These are phyloP conservation scores for Furcasterigmium sp. DNA, from an alignment of 2,329 filamentous ascomycete species.

Conservation along the genomic window DNA sequence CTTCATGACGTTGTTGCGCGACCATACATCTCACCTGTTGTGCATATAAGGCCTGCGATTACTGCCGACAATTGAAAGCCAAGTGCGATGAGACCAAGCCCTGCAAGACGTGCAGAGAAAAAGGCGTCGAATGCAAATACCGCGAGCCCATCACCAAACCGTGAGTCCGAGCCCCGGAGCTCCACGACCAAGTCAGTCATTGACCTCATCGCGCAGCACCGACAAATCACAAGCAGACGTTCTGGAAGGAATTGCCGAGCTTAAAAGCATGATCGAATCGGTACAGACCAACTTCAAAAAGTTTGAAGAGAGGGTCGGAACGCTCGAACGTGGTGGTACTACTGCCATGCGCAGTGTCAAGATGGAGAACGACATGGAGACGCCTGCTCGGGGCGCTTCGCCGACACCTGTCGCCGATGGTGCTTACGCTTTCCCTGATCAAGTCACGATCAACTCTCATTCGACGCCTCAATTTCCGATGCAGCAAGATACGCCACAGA, in stretches of 20 bases:
- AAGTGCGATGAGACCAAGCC: slow-evolving; percentile 87
- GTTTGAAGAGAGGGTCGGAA: slow-evolving; percentile 7
- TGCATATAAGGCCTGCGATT: slow-evolving; percentile 73
- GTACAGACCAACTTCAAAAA: slow-evolving; percentile 7
- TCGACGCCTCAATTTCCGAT: not conserved
- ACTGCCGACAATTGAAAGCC: slow-evolving; percentile 79
- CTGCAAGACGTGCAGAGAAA: slow-evolving; percentile 84
- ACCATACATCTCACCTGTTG: slow-evolving; percentile 7
- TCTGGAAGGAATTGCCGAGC: slow-evolving; percentile 42
- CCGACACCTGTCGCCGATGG: not conserved
- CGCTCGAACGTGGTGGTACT: not conserved
- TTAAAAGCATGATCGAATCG: slow-evolving; percentile 12
- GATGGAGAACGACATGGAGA: slow-evolving; percentile 6
- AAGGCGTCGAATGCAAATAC: slow-evolving; percentile 78
- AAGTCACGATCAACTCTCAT: not conserved
- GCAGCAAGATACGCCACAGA: slow-evolving; percentile 2
- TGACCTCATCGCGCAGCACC: slow-evolving; percentile 30
- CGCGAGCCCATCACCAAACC: slow-evolving; percentile 88
- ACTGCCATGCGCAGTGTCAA: slow-evolving; percentile 6
- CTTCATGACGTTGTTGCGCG: not conserved
- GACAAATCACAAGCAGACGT: slow-evolving; percentile 59
- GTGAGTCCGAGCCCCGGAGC: slow-evolving; percentile 43
- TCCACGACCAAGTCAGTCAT: not conserved
- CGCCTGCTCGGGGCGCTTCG: not conserved
- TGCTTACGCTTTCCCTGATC: not conserved